These are phyloP conservation scores for Botrytis paeoniae DNA, from an alignment of 2,329 filamentous ascomycete species.

Conservation along the genomic window DNA sequence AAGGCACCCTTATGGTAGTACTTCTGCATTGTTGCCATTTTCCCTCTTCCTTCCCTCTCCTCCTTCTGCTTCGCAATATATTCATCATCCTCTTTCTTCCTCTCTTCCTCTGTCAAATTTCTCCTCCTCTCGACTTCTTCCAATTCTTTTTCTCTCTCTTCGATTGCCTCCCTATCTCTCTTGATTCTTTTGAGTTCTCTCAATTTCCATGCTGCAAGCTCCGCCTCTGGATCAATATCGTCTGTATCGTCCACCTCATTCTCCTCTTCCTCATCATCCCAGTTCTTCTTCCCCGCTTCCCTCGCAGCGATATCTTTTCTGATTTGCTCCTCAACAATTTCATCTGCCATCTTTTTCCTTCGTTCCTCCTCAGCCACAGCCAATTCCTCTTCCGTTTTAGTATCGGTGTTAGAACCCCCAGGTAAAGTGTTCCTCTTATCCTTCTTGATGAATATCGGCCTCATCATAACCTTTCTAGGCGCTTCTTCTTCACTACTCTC, in stretches of 20 bases:
- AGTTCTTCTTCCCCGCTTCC: slow-evolving; percentile 75
- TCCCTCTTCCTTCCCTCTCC: slow-evolving; percentile 61
- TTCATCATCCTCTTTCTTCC: slow-evolving; percentile 77
- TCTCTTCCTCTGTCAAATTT: slow-evolving; percentile 82
- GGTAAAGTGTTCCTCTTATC: slow-evolving; percentile 45
- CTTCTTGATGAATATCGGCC: slow-evolving; percentile 63
- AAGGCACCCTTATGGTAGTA: slow-evolving; percentile 98
- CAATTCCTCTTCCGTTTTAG: slow-evolving; percentile 43
- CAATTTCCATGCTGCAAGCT: slow-evolving; percentile 90
- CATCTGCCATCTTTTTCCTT: slow-evolving; percentile 70
- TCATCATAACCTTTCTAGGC: slow-evolving; percentile 55
- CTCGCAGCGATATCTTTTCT: slow-evolving; percentile 75
- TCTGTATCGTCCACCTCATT: slow-evolving; percentile 87
- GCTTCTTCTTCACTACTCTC: slow-evolving; percentile 56
- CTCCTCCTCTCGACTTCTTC: slow-evolving; percentile 86
- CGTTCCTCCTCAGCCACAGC: slow-evolving; percentile 57
- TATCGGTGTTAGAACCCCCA: slow-evolving; percentile 32
- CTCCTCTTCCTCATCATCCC: slow-evolving; percentile 71
- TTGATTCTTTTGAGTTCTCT: slow-evolving; percentile 87
- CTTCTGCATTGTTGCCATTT: slow-evolving; percentile 89
- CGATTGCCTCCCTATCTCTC: slow-evolving; percentile 80
- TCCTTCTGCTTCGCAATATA: slow-evolving; percentile 66
- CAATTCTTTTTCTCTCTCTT: slow-evolving; percentile 76
- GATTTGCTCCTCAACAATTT: slow-evolving; percentile 83
- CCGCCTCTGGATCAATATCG: slow-evolving; percentile 78